Evolutionary conservation across 2,329 filamentous ascomycete species (phyloP).

Genomic region (Aureobasidium sp.): DNA sequence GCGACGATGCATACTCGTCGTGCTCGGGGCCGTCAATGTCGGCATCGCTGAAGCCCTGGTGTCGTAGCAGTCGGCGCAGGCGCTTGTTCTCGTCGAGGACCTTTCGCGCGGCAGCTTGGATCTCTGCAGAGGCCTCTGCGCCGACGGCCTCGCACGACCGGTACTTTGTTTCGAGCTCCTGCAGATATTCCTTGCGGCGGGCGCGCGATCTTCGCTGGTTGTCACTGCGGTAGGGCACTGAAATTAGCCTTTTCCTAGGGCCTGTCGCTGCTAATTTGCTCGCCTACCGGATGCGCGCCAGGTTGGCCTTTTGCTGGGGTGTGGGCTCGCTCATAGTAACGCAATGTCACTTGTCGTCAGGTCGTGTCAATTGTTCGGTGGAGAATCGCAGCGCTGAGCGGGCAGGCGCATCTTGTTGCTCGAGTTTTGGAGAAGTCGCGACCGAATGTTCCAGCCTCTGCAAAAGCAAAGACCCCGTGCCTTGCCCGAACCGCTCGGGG

Average conservation of each 20-base stretch:
- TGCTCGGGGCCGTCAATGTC: conserved; percentile 37
- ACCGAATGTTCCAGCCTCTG: neutral
- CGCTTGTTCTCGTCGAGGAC: conserved; percentile 62
- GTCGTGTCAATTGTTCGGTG: neutral
- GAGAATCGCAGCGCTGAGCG: neutral
- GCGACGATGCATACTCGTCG: conserved; percentile 12
- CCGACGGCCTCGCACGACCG: conserved; percentile 56
- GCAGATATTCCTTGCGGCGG: conserved; percentile 62
- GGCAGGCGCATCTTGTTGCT: neutral
- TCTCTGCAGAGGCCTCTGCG: conserved; percentile 59
- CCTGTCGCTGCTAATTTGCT: neutral
- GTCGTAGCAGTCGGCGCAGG: conserved; percentile 50
- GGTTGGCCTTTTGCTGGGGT: conserved; percentile 28
- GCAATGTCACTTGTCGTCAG: neutral
- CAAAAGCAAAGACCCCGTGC: neutral
- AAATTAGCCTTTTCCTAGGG: conserved; percentile 16
- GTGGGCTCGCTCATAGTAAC: conserved; percentile 2
- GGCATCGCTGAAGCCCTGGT: conserved; percentile 48
- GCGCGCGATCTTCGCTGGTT: conserved; percentile 71
- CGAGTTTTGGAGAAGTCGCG: neutral
- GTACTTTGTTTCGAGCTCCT: conserved; percentile 58
- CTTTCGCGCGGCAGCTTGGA: conserved; percentile 59
- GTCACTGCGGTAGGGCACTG: conserved; percentile 47
- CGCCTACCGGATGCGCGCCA: conserved; percentile 56
- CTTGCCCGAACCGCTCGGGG: neutral